A percentile compares a stretch with the other conserved stretches of the same genome.
These are phyloP conservation scores for Echinochloa phyllopogon DNA, from an alignment of 176 grass and related monocot species.

Conservation along the genomic window DNA sequence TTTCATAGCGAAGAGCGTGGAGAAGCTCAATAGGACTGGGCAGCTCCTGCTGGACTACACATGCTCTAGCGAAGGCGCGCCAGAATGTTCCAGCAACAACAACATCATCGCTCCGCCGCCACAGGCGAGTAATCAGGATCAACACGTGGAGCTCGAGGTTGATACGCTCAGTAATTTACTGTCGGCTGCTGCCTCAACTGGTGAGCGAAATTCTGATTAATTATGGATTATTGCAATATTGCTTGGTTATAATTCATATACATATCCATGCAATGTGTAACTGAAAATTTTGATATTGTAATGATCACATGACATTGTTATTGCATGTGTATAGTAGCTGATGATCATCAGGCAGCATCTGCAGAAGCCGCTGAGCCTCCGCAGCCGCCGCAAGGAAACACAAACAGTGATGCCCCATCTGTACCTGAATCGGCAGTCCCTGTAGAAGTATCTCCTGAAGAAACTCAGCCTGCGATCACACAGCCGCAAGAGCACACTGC, in stretches of 20 bases:
- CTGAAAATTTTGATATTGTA: not conserved
- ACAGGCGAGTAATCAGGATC: not conserved
- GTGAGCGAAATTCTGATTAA: not conserved
- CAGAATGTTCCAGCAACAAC: not conserved
- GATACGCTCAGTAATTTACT: not conserved
- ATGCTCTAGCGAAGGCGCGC: not conserved
- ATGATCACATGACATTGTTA: not conserved
- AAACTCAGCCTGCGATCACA: not conserved
- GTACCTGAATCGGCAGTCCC: not conserved
- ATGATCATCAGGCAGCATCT: not conserved
- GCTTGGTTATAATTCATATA: not conserved
- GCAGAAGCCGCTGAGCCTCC: not conserved
- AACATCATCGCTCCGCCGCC: not conserved
- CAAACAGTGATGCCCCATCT: too few species aligned
- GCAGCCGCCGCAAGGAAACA: not conserved
- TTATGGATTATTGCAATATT: too few species aligned
- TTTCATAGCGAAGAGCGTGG: not conserved
- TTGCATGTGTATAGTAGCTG: not conserved
- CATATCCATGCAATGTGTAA: not conserved
- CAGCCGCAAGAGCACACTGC: not conserved
- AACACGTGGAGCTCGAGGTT: not conserved
- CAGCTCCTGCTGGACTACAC: not conserved
- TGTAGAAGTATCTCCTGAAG: not conserved
- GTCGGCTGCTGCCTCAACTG: not conserved
- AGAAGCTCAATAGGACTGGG: not conserved